Evolutionary conservation across 768 basidiomycete genomes (phyloP), one percentile per base, ranked within the genome.

Genomic region (Amanita exitialis): DNA sequence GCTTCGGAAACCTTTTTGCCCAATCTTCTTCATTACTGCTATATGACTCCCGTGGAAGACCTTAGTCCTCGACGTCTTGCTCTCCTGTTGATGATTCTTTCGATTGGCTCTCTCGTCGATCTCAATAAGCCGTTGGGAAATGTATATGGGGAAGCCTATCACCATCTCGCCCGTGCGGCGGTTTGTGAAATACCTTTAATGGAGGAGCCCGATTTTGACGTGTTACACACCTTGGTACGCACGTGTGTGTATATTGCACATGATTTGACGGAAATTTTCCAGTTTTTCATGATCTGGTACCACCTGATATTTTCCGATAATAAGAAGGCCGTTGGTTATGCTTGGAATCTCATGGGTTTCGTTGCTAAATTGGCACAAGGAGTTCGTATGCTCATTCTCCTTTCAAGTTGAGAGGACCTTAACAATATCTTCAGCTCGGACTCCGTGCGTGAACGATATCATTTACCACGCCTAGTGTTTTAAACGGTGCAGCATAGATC

Each of bases 341-440:
- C 83, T 15, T 87, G 83, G 83, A 82, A 83, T 52, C 66, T 86
- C 38, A 80, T 86, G 78, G 84, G 85, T 16, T 79, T 87, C 50
- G 76, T 83, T 7, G 79, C 79, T 27, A 86, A 86, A 61, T 66
- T 87, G 15, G 82, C 84, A 6, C 83, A 84, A 63, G 82, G 79
- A 55, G 83, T 86, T 60, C 65, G 83, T 64, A 8, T 15, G 41
- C 47, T 50, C 38, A 53, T 42, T 25, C 32, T n/a, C 43, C 43
- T 51, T 51, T 36, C 39, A 30, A 30, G 28, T 47, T 47, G 15
- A 12, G 6, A 4, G 34, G 18, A 20, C 9, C 32, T 47, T 4
- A 46, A 18, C 18, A 9, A 46, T 25, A 12, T 25, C 55, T n/a
- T 25, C 58, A 86, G 83, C 72, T 86, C 54, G 82, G 81, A 47